Base-by-base conservation (phyloP, 345 rosid species). In the Adansonia digitata region DNA sequence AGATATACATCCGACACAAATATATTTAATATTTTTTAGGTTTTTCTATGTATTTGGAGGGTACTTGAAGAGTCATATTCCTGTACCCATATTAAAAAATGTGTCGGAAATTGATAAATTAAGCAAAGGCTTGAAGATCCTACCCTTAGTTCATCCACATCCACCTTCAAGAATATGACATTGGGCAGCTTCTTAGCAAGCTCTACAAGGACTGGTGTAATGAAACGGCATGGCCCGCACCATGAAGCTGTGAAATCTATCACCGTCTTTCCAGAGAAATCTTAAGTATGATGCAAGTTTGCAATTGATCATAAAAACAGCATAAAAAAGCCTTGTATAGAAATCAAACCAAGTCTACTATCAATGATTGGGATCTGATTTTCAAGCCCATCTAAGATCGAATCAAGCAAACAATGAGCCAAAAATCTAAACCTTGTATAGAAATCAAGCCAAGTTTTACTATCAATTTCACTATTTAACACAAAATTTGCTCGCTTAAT, bases 231-330 rank as follows among this genome's bases (percentile, higher is more conserved):
- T 4, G 97, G 91, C 40, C 81, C 85, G 42, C 94, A 92, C 96
- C 97, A 92, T 34, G 93, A 79, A 59, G 93, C 94, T 43, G 89
- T 82, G 77, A 92, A 92, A 76, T 89, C 91, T 17, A 87, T 83
- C 76, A 92, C 93, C 55, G 85, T 76, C 97, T 93, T 76, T 46
- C 22, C 53, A 24, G 14, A 13, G 17, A 55, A 37, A 65, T 15
- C 42, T 18, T 31, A 20, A 61, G 46, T 18, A 27, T 17, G 8
- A 59, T 45, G 29, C 11, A 49, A 31, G 24, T 7, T 45, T 39
- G 11, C 0, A 15, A 22, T n/a, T 40, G 22, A 42, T 39, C 29
- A 26, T 51, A 45, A 26, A 15, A 24, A 18, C 24, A n/a, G n/a
- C n/a, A n/a, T n/a, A n/a, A n/a, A n/a, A n/a, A n/a, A n/a, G n/a